These are phyloP conservation scores for Nosema muscidifuracis DNA, from an alignment of 371 early-diverging fungal species.

Conservation along the genomic window DNA sequence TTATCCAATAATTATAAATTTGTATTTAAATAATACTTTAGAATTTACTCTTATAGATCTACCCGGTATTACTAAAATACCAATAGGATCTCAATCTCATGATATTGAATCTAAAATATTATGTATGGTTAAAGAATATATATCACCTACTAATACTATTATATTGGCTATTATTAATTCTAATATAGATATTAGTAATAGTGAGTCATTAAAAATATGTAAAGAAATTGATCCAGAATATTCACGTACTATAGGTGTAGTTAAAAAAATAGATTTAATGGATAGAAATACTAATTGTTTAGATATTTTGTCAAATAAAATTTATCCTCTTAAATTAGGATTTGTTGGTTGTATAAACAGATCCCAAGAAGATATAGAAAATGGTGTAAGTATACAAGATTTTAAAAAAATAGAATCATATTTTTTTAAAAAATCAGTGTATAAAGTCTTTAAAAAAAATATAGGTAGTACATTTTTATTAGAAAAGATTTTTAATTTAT, in stretches of 20 bases:
- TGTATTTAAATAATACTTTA: conserved; percentile 83
- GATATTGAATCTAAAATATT: conserved; percentile 80
- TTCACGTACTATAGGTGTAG: conserved; percentile 84
- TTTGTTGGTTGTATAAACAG: conserved; percentile 93
- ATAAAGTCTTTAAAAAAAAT: not conserved
- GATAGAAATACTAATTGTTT: conserved; percentile 71
- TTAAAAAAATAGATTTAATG: conserved; percentile 94
- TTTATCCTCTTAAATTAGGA: conserved; percentile 83
- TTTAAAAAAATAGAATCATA: conserved; percentile 21
- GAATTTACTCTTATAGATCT: conserved; percentile 90
- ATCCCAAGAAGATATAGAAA: conserved; percentile 67
- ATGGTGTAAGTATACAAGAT: conserved; percentile 13
- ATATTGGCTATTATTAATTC: conserved; percentile 85
- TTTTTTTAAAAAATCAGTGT: conserved; percentile 38
- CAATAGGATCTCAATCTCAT: conserved; percentile 84
- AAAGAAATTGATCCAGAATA: conserved; percentile 84
- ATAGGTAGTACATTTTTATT: conserved; percentile 29
- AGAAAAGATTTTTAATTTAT: conserved; percentile 20
- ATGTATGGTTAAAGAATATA: conserved; percentile 81
- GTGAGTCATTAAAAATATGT: conserved; percentile 86
- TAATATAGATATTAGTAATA: conserved; percentile 93
- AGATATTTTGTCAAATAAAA: conserved; percentile 69
- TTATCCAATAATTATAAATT: conserved; percentile 80
- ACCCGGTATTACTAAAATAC: conserved; percentile 74
- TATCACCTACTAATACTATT: conserved; percentile 81